These are phyloP conservation scores for Lactarius deliciosus DNA, from an alignment of 768 basidiomycete genomes.

Conservation along the genomic window DNA sequence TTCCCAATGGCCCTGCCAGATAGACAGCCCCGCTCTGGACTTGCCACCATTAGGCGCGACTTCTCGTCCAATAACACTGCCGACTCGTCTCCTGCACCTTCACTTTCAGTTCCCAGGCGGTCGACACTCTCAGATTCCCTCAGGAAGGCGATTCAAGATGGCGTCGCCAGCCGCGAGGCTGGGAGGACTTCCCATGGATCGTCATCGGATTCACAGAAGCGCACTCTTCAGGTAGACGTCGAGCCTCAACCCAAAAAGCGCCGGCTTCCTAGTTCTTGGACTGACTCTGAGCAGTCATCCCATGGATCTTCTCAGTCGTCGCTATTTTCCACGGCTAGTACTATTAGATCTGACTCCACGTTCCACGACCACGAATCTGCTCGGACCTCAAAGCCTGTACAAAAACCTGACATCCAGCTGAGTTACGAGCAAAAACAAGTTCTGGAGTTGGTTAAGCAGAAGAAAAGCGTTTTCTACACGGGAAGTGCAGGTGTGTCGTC, in stretches of 20 bases:
- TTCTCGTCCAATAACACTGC: slow-evolving; percentile 47
- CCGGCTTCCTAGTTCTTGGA: slow-evolving; percentile 28
- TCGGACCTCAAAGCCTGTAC: slow-evolving; percentile 25
- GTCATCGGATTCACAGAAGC: slow-evolving; percentile 31
- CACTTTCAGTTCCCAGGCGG: slow-evolving; percentile 44
- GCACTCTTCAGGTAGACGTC: slow-evolving; percentile 25
- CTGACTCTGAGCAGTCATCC: slow-evolving; percentile 7
- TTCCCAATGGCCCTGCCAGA: slow-evolving; percentile 15
- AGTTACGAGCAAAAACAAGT: slow-evolving; percentile 88
- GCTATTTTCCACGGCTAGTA: slow-evolving; percentile 1
- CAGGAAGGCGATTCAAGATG: slow-evolving; percentile 27
- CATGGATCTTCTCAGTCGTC: slow-evolving; percentile 10
- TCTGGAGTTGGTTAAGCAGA: slow-evolving; percentile 69
- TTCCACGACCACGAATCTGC: slow-evolving; percentile 26
- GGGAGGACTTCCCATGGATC: slow-evolving; percentile 7
- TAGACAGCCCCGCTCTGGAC: slow-evolving; percentile 50
- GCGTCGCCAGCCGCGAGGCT: slow-evolving; percentile 27
- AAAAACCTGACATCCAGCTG: slow-evolving; percentile 50
- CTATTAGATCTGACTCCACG: slow-evolving; percentile 13
- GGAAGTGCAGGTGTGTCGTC: slow-evolving; percentile 83
- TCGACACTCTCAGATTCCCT: slow-evolving; percentile 29
- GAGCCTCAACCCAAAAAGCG: slow-evolving; percentile 21
- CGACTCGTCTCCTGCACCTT: slow-evolving; percentile 36
- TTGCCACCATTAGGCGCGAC: slow-evolving; percentile 60
- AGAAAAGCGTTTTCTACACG: slow-evolving; percentile 88